These are phyloP conservation scores for Ophiostoma montium DNA, from an alignment of 2,329 filamentous ascomycete genomes.

Conservation along the genomic window DNA sequence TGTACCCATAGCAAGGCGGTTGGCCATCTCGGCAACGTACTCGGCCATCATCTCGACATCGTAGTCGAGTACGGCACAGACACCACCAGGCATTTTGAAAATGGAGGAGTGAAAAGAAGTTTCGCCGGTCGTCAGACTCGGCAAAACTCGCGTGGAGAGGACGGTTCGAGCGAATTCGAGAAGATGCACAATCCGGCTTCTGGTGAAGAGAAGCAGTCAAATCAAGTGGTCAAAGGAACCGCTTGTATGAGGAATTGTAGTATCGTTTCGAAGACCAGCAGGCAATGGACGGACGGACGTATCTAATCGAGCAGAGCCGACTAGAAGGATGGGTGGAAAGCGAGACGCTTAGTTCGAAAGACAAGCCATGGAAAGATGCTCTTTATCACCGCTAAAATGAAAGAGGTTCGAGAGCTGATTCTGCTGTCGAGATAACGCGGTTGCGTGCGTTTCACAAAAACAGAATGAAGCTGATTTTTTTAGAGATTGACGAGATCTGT, in stretches of 20 bases:
- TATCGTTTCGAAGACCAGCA: neutral
- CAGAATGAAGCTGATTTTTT: too few species aligned
- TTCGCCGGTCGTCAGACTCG: constrained; percentile 10
- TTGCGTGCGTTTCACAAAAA: too few species aligned
- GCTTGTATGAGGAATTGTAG: neutral
- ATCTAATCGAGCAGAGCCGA: constrained; percentile 16
- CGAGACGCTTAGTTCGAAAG: constrained; percentile 10
- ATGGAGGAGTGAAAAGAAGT: constrained; percentile 13
- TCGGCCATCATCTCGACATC: constrained; percentile 94
- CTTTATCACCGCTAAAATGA: too few species aligned
- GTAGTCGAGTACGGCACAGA: constrained; percentile 89
- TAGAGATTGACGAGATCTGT: too few species aligned
- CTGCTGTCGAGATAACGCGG: too few species aligned
- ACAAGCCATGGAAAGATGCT: constrained; percentile 22
- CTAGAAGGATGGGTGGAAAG: constrained; percentile 7
- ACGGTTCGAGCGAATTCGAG: neutral
- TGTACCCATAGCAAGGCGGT: constrained; percentile 45
- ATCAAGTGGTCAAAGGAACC: neutral
- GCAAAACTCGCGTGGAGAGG: neutral
- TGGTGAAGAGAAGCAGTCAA: neutral
- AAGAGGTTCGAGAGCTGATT: too few species aligned
- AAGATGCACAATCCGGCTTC: constrained; percentile 20
- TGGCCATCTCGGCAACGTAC: constrained; percentile 82
- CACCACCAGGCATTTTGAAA: constrained; percentile 57
- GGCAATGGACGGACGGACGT: constrained; percentile 10